Conservation (phyloP, 352 stramenopile genomes). For the Achlya hypogyna region DNA sequence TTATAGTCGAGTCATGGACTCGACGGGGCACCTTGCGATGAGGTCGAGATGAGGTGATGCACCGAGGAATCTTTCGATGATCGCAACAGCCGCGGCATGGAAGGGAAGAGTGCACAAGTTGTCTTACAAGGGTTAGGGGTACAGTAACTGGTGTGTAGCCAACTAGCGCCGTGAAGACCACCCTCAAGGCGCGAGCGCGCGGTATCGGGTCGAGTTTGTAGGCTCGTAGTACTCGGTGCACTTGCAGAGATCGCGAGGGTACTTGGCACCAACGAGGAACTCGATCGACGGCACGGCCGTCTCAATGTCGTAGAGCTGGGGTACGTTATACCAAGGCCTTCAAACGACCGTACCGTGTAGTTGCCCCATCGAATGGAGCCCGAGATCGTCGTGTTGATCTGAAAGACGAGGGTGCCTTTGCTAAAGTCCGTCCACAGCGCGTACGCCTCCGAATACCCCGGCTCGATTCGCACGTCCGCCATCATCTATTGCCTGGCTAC, state of each 20-base stretch:
- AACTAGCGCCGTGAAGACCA: no score
- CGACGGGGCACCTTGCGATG: no score
- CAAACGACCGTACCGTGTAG: constrained; percentile 46
- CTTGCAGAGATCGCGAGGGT: constrained; percentile 74
- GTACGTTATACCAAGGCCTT: neutral
- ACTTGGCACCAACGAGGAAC: constrained; percentile 81
- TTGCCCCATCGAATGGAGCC: constrained; percentile 74
- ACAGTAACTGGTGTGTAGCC: neutral
- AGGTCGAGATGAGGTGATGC: neutral
- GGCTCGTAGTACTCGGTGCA: constrained; percentile 67
- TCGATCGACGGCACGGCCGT: constrained; percentile 66
- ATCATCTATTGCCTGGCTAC: constrained; percentile 24
- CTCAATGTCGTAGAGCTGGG: constrained; percentile 70
- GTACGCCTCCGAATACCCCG: constrained; percentile 51
- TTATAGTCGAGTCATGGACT: no score
- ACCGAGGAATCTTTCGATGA: no score
- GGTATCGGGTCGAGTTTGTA: neutral
- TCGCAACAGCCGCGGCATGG: no score
- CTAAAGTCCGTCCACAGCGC: constrained; percentile 62
- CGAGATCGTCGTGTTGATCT: constrained; percentile 69
- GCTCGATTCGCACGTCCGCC: constrained; percentile 57
- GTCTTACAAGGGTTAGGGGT: neutral
- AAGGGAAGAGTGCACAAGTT: neutral
- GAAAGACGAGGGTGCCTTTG: constrained; percentile 65
- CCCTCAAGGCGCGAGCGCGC: no score